Conservation (phyloP, 176 grass and related monocot genomes). For the Miscanthus lutarioriparius region DNA sequence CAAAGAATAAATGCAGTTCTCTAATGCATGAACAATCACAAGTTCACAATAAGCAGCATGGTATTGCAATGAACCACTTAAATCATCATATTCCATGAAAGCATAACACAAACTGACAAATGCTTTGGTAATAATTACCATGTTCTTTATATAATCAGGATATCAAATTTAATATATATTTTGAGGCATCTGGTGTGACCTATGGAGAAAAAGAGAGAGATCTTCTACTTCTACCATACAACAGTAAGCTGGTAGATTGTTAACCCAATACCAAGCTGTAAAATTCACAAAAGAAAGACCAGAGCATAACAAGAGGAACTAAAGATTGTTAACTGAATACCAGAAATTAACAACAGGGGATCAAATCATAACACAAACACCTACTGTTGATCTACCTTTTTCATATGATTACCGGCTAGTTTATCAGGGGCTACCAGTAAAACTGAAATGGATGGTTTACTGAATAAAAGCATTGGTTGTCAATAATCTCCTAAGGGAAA, state of each 20-base stretch:
- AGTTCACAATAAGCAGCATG: neutral
- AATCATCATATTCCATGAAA: neutral
- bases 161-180: neutral
- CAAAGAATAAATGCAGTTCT: neutral
- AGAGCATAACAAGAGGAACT: neutral
- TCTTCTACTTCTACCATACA: constrained; percentile 17
- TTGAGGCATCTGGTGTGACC: neutral
- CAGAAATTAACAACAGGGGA: constrained; percentile 17
- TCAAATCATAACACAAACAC: neutral
- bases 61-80: neutral
- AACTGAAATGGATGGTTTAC: neutral
- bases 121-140: neutral
- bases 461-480: neutral
- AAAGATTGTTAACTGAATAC: neutral
- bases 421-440: neutral
- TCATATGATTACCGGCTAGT: neutral
- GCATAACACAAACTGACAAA: neutral
- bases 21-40: constrained; percentile 4
- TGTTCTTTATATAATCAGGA: neutral
- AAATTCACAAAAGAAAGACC: neutral
- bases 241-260: neutral
- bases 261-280: neutral
- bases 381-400: neutral
- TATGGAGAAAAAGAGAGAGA: neutral
- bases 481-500: neutral